Evolutionary conservation across 805 yeast species (phyloP), one percentile per base, ranked within the genome.

Genomic region (Wickerhamomyces rabaulensis): DNA sequence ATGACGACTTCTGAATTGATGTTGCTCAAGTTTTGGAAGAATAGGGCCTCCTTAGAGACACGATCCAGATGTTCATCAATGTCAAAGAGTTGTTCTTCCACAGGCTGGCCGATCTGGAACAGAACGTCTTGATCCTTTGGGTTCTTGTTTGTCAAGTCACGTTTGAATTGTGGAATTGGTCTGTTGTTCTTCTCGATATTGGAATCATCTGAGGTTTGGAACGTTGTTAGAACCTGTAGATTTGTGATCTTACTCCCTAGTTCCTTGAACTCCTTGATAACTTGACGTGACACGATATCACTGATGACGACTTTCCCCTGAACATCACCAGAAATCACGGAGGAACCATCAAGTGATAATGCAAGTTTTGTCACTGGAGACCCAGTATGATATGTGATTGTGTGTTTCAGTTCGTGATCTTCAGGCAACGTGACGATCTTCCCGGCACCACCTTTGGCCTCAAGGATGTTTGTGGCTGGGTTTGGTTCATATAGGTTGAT

Each of bases 341-440:
- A 63, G 16, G 91, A 79, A 5, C 92, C 96, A 60, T 91, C 97
- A 58, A 85, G 67, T 6, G 90, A 80, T 3, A 87, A 64, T 2
- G 68, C 70, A 43, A 90, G 53, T 36, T 77, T 67, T 0, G 87
- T 77, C 2, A 86, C 78, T 10, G 56, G 22, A 6, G 42, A 35
- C 3, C 61, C 70, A 23, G 64, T 66, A 55, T 78, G 84, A 45
- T 77, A 81, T 4, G 75, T 73, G 43, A 84, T 74, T 0, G 88
- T 76, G 17, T 67, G 68, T 15, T 46, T 49, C 45, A 78, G 64
- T 36, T 78, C 74, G 10, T 70, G 69, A 52, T 80, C 87, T 43
- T 67, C 67, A 43, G 67, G 80, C 47, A 61, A 29, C 8, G 64
- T 58, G 1, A 59, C n/a, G 2, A 58, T 50, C 42, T 58, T 56